Conservation (phyloP, 169 alveolate species). For the Plasmodium gaboni region DNA sequence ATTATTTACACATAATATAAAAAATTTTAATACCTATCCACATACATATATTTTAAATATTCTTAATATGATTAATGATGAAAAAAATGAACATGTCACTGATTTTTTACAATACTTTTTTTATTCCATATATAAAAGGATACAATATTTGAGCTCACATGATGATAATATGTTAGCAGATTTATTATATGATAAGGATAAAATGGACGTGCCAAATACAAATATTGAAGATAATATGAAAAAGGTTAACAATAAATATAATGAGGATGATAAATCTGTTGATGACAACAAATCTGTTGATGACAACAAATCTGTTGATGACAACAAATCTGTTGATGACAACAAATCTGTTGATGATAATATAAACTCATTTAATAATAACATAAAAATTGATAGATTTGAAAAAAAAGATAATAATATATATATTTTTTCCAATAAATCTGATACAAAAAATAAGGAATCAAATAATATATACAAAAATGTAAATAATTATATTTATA, state of each 20-base stretch:
- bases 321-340: not conserved
- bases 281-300: not conserved
- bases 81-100: slow-evolving; percentile 5
- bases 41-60: slow-evolving; percentile 50
- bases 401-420: not conserved
- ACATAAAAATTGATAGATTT: not conserved
- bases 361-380: not conserved
- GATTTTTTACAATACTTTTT: slow-evolving; percentile 17
- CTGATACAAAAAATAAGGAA: not conserved
- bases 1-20: slow-evolving; percentile 6
- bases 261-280: not conserved
- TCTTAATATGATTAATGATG: slow-evolving; percentile 6
- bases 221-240: not conserved
- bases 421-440: not conserved
- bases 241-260: not conserved
- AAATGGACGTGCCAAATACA: too few relatives aligned
- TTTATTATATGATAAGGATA: too few relatives aligned
- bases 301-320: not conserved
- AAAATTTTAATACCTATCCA: slow-evolving; percentile 31
- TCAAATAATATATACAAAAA: slow-evolving; percentile 3
- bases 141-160: not conserved
- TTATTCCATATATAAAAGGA: slow-evolving; percentile 29
- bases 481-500: slow-evolving; percentile 20
- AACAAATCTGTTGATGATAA: not conserved
- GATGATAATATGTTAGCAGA: not conserved